These are phyloP conservation scores for Penicillium malachiteum DNA, from an alignment of 495 filamentous ascomycete species.

Conservation along the genomic window DNA sequence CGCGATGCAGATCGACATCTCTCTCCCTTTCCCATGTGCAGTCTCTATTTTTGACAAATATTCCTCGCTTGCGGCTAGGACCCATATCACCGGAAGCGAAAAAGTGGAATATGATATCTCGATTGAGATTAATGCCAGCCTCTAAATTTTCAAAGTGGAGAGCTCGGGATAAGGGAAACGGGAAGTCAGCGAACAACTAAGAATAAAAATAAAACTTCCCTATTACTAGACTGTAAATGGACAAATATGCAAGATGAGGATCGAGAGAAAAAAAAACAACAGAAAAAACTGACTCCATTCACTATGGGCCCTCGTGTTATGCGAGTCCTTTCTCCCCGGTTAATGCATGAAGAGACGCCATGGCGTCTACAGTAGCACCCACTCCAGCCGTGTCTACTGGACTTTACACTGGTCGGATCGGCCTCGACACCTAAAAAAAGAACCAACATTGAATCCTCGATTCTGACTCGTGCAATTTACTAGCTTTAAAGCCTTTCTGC, in stretches of 20 bases:
- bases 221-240: neutral
- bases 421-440: conserved; percentile 12
- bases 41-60: no score
- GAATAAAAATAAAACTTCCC: neutral
- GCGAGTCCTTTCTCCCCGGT: neutral
- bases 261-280: neutral
- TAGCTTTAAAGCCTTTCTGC: conserved; percentile 5
- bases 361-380: neutral
- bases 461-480: conserved; percentile 6
- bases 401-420: no score
- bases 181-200: no score
- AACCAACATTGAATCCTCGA: conserved; percentile 10
- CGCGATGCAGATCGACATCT: neutral
- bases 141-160: no score
- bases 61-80: no score
- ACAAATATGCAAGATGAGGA: neutral
- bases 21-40: no score
- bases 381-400: conserved; percentile 1
- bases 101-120: no score
- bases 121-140: no score
- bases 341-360: neutral
- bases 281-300: no score
- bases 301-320: no score
- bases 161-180: no score
- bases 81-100: no score